Base-by-base conservation (phyloP, 1,139 yeast genomes). In the Yamadazyma blattariae region DNA sequence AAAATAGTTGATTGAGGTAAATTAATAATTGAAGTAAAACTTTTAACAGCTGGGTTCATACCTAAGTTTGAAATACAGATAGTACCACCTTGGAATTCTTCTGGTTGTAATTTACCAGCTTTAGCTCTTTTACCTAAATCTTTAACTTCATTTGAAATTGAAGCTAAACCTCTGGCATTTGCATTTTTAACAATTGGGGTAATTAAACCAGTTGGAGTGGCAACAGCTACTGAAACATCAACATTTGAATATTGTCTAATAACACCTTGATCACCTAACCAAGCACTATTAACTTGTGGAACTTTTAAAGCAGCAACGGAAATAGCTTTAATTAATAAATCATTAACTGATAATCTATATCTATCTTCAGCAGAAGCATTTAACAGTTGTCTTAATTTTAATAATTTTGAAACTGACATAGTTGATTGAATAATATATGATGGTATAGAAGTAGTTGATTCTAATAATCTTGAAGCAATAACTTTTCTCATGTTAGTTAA, bases 41-140 rank as follows among this genome's bases (percentile, higher is more conserved):
- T 61, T 49, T 82, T 75, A 34, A 92, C 97, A 38, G 98, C 97
- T 42, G 73, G 78, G 79, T 92, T 92, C 98, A 92, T 92, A 59
- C 98, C 99, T 75, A 94, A 74, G 83, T 92, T 92, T 48, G 97
- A 90, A 57, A 92, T 90, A 65, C 97, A 88, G 63, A 92, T 87
- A 51, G 98, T 90, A 59, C 99, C 99, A 55, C 99, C 99, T 75
- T 88, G 96, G 80, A 84, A 94, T 71, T 92, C 98, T 64, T 88
- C 95, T 45, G 98, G 98, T 49, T 69, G 61, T 60, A 92, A 80
- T 74, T 90, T 92, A 67, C 89, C 90, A 44, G 77, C 88, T 68
- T 92, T 89, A 45, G 98, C 98, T 68, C 94, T 88, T 75, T 87
- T 86, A 53, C 96, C 98, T 53, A 92, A 77, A 53, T 84, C 96